Evolutionary conservation across 805 yeast genomes (phyloP), one percentile per base, ranked within the genome.

Genomic region (Kodamaea restingae): DNA sequence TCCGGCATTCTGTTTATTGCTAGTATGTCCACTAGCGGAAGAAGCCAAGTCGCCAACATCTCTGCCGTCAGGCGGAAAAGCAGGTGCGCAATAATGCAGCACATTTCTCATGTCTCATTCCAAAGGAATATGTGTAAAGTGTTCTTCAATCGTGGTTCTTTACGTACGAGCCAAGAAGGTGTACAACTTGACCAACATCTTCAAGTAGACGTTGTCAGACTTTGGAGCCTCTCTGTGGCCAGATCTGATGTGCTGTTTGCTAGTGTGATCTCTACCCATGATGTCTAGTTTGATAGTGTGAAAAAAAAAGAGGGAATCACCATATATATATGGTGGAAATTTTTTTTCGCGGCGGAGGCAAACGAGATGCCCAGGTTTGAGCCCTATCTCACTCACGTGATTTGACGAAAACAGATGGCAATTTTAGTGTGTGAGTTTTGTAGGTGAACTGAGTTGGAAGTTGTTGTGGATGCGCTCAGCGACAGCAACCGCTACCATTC

Each of bases 191-290:
- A 91, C 98, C 76, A 93, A 84, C 70, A 93, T 76, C 76, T 84
- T 85, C 78, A 93, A 80, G 96, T 93, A 93, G 77, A 90, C 96
- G 72, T 93, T 93, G 78, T 93, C 96, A 58, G 98, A 91, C 81
- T 88, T 88, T 78, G 98, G 99, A 75, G 97, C 97, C 70, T 84
- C 76, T 79, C 99, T 88, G 88, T 88, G 95, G 75, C 95, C 83
- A 60, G 83, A 76, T 77, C 88, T 87, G 69, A 78, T 80, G 84
- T 93, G 99, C 78, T 88, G 97, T 76, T 91, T 93, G 71, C 81
- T 71, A 75, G 84, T 79, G 80, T 87, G 95, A 80, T 93, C 98
- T 77, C 83, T 87, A 83, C 96, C 98, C 98, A 90, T 90, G 65
- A 61, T 44, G 45, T n/a, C 12, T 25, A 30, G 37, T 21, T 35